Evolutionary conservation across 2,329 filamentous ascomycete species (phyloP), one percentile per base, ranked within the genome.

Genomic region (Colletotrichum orbiculare): DNA sequence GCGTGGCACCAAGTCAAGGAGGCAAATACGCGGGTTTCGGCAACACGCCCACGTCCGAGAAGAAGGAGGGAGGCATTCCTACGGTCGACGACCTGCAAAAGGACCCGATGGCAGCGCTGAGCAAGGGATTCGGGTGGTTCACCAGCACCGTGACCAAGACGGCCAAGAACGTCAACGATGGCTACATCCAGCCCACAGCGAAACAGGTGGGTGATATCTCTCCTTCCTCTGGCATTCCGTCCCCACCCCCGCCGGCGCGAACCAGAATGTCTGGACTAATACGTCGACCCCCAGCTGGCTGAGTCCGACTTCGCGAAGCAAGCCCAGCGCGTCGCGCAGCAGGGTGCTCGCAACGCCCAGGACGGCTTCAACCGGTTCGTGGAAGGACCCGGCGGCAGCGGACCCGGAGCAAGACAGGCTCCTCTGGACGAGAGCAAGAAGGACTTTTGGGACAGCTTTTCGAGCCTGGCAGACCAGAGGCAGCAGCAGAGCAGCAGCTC

Each of bases 61-160:
- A 77, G 39, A 77, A 76, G 46, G 76, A 76, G 54, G 79, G 80
- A 11, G 78, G 76, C 10, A 79, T 91, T 34, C 92, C 91, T 0
- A 88, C 88, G 11, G 81, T 96, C n/a, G 91, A 96, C 59, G 95
- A 98, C 59, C 87, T 98, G 74, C 93, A 97, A 77, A 92, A 90
- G 74, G 96, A 99, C 75, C 94, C 96, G 0, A 83, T 98, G 68
- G 94, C 88, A 1, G 94, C 95, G 13, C 78, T 99, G 71, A 93
- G 89, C 35, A 97, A 97, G 79, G 92, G 95, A 0, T 96, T 98
- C 73, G 95, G 95, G 8, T 98, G 96, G 94, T 93, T 98, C 73
- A 87, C 93, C 15, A 91, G 88, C 39, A 94, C 93, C 11, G 93
- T 98, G 46, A 89, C 89, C 34, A 97, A 96, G 83, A 92, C 92